phyloP scores from a whole-genome alignment of 108 stramenopile species.

The Aurantiochytrium sp. region DNA sequence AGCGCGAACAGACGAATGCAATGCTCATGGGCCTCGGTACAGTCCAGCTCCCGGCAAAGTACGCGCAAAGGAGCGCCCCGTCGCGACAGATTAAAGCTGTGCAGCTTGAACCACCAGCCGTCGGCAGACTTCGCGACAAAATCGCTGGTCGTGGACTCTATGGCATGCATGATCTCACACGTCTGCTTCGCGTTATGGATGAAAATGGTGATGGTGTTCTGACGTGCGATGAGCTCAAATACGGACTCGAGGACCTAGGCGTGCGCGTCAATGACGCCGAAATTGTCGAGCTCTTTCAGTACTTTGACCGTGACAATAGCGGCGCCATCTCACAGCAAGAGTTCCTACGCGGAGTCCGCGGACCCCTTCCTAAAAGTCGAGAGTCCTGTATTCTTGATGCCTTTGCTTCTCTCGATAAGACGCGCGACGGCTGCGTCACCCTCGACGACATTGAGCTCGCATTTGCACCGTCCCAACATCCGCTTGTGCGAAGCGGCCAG shows the following conservation, averaged over 20 bases:
- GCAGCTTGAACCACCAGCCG: background rate
- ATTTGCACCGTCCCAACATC: background rate
- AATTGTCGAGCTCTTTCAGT: background rate
- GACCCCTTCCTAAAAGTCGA: background rate
- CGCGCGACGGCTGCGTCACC: background rate
- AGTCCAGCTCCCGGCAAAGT: too few relatives aligned
- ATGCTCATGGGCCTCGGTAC: too few relatives aligned
- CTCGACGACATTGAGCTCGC: slow-evolving; percentile 4
- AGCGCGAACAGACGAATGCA: too few relatives aligned
- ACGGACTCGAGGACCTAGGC: background rate
- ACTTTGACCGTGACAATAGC: background rate
- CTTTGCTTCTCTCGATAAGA: background rate
- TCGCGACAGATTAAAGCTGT: background rate
- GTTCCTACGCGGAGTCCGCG: background rate
- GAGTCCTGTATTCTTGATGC: background rate
- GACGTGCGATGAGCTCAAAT: background rate
- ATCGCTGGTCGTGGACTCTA: background rate
- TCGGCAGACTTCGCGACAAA: background rate
- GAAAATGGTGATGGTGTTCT: background rate
- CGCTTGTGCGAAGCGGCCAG: background rate
- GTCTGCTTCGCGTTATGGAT: background rate
- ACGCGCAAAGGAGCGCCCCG: too few relatives aligned
- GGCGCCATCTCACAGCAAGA: background rate
- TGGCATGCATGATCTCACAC: background rate
- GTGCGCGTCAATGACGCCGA: slow-evolving; percentile 4